These are phyloP conservation scores for Endotrypanum monterogeii DNA, from an alignment of 208 protist species.

Conservation along the genomic window DNA sequence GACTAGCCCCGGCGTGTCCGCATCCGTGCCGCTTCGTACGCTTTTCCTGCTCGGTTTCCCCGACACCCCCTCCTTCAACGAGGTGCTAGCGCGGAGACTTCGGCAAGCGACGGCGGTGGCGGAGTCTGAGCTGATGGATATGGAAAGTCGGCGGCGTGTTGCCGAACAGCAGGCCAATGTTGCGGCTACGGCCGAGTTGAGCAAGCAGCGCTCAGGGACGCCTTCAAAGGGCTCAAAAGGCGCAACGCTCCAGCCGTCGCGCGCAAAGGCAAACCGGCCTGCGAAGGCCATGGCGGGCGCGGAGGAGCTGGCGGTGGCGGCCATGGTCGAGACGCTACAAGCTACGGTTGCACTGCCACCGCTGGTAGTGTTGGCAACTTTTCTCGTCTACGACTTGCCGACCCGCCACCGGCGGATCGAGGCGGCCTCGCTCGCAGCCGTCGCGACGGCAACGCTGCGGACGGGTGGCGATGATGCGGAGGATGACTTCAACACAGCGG, in stretches of 20 bases:
- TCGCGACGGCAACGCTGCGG: not conserved
- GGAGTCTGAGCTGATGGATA: slow-evolving; percentile 50
- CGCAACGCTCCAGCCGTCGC: slow-evolving; percentile 2
- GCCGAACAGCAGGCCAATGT: slow-evolving; percentile 25
- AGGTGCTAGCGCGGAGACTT: slow-evolving; percentile 49
- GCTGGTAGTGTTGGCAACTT: slow-evolving; percentile 62
- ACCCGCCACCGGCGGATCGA: slow-evolving; percentile 58
- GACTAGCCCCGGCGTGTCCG: not conserved
- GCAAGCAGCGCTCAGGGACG: slow-evolving; percentile 16
- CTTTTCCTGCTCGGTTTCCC: slow-evolving; percentile 76
- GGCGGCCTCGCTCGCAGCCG: slow-evolving; percentile 27
- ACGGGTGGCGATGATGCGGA: not conserved
- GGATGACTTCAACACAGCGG: slow-evolving; percentile 5
- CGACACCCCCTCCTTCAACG: slow-evolving; percentile 58
- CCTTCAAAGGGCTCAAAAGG: slow-evolving; percentile 18
- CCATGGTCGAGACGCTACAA: slow-evolving; percentile 19
- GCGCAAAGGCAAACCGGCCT: slow-evolving; percentile 14
- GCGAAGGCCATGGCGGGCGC: slow-evolving; percentile 12
- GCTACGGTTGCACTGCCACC: slow-evolving; percentile 54
- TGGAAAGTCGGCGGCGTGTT: slow-evolving; percentile 30
- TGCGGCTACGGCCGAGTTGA: slow-evolving; percentile 10
- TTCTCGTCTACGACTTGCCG: slow-evolving; percentile 69
- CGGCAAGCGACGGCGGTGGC: slow-evolving; percentile 35
- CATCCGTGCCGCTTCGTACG: slow-evolving; percentile 22
- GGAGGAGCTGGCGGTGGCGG: slow-evolving; percentile 16